phyloP scores from a whole-genome alignment of 2,329 filamentous ascomycete genomes.

The Sporothrix pseudoabietina region DNA sequence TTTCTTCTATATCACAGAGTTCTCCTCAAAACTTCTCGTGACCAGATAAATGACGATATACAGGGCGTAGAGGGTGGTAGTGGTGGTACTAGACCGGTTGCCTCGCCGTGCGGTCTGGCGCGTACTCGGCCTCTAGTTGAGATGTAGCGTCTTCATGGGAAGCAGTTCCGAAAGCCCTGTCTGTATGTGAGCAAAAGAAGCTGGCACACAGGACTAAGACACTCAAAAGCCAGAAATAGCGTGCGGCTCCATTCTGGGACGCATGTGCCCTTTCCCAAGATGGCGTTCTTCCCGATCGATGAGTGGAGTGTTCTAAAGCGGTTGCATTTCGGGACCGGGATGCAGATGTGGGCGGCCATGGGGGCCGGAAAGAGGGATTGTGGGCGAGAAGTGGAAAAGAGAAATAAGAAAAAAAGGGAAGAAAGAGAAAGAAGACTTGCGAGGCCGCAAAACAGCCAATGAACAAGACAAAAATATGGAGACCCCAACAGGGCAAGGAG shows the following conservation, averaged over 20 bases:
- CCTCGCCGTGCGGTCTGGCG: background rate
- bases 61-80: background rate
- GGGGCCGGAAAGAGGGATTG: background rate
- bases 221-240: background rate
- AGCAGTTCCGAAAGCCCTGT: background rate
- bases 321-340: background rate
- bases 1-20: background rate
- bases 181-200: background rate
- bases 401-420: background rate
- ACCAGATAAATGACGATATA: background rate
- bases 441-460: background rate
- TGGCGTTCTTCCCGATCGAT: slow-evolving; percentile 26
- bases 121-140: background rate
- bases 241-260: background rate
- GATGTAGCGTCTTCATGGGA: background rate
- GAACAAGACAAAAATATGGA: slow-evolving; percentile 21
- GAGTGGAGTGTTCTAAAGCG: background rate
- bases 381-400: background rate
- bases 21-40: background rate
- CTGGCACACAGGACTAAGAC: background rate
- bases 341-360: background rate
- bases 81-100: background rate
- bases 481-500: background rate
- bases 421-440: background rate
- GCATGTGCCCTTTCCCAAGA: slow-evolving; percentile 22